phyloP scores from a whole-genome alignment of 805 yeast genomes.

The Ascoidea tarda region DNA sequence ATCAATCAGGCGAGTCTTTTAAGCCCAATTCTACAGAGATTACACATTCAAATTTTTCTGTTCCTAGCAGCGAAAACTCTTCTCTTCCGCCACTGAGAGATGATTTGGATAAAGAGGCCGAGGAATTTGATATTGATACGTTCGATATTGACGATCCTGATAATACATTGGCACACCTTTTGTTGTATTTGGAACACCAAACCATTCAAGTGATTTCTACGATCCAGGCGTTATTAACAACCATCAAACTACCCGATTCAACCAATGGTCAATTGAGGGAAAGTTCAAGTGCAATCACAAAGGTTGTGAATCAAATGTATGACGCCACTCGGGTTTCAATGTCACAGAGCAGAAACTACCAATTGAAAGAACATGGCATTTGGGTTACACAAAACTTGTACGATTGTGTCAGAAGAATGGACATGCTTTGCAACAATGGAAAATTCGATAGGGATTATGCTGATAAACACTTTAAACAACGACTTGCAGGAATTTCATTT shows the following conservation, averaged over 20 bases:
- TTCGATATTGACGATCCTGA: constrained; percentile 82
- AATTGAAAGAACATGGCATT: constrained; percentile 77
- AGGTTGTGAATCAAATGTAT: constrained; percentile 74
- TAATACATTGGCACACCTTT: constrained; percentile 70
- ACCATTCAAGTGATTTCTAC: constrained; percentile 85
- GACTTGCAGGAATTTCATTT: constrained; percentile 91
- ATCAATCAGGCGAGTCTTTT: too few relatives aligned
- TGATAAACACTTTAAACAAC: constrained; percentile 79
- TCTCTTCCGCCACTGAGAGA: constrained; percentile 7
- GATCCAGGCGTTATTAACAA: constrained; percentile 65
- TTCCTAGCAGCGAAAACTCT: background rate
- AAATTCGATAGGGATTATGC: constrained; percentile 51
- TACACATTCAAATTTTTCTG: background rate
- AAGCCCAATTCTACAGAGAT: background rate
- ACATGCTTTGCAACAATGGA: constrained; percentile 38
- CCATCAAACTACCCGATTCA: constrained; percentile 65
- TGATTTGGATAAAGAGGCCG: constrained; percentile 7
- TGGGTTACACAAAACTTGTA: constrained; percentile 82
- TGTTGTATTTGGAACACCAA: constrained; percentile 82
- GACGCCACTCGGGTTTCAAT: constrained; percentile 79
- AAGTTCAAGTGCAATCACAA: constrained; percentile 64
- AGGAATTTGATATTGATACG: constrained; percentile 51
- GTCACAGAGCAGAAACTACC: constrained; percentile 77
- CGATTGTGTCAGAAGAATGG: constrained; percentile 80
- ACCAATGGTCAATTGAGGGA: constrained; percentile 60